Evolutionary conservation across 2,329 filamentous ascomycete species (phyloP).

Genomic region (Colletotrichum karsti): DNA sequence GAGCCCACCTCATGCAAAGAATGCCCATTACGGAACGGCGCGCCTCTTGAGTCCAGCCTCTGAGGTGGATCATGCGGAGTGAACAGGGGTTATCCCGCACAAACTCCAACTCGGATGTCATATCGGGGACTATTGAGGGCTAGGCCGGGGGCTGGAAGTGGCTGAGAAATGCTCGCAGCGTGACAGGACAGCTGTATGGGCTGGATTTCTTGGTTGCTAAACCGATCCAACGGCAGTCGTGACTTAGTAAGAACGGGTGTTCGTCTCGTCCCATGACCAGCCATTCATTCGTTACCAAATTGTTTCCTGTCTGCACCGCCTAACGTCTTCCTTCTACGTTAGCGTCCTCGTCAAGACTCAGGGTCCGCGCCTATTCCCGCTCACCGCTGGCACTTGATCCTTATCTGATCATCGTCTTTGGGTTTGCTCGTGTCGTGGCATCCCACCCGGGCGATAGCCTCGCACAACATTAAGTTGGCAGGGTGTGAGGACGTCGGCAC

Average conservation of each 20-base stretch:
- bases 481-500: neutral
- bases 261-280: neutral
- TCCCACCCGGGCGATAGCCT: neutral
- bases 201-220: neutral
- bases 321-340: neutral
- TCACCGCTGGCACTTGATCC: neutral
- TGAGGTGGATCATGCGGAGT: constrained; percentile 12
- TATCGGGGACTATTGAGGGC: neutral
- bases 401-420: neutral
- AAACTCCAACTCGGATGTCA: neutral
- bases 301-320: neutral
- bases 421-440: neutral
- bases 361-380: neutral
- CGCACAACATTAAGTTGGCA: neutral
- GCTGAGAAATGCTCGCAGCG: neutral
- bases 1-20: neutral
- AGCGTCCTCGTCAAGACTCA: neutral
- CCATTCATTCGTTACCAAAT: neutral
- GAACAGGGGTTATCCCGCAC: neutral
- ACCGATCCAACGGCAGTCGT: neutral
- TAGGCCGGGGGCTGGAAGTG: neutral
- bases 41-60: neutral
- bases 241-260: constrained; percentile 1
- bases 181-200: neutral
- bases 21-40: constrained; percentile 8